These are phyloP conservation scores for Trichoderma sp. DNA, from an alignment of 2,329 filamentous ascomycete genomes.

Conservation along the genomic window DNA sequence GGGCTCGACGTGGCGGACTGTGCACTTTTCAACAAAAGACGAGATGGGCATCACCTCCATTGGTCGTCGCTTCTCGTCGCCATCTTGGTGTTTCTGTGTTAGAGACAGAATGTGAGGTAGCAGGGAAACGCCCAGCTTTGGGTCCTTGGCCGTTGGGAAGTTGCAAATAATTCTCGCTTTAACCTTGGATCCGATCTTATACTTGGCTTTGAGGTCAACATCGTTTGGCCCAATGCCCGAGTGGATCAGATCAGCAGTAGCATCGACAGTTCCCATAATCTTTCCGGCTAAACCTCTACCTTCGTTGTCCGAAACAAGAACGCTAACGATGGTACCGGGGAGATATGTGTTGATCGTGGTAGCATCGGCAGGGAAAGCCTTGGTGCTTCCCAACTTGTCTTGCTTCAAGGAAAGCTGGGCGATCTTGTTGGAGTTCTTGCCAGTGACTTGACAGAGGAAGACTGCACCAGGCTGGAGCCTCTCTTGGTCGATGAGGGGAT, in stretches of 20 bases:
- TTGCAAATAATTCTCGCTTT: conserved; percentile 86
- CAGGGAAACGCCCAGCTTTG: conserved; percentile 84
- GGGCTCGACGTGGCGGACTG: conserved; percentile 74
- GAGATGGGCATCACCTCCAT: conserved; percentile 66
- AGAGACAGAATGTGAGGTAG: conserved; percentile 79
- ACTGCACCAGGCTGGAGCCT: conserved; percentile 79
- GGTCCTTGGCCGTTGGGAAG: conserved; percentile 73
- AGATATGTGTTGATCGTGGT: conserved; percentile 88
- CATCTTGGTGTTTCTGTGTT: conserved; percentile 39
- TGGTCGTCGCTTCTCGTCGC: conserved; percentile 46
- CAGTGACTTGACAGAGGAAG: conserved; percentile 76
- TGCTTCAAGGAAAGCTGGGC: conserved; percentile 79
- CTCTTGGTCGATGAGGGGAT: conserved; percentile 60
- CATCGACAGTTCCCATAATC: conserved; percentile 86
- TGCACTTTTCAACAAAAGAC: conserved; percentile 72
- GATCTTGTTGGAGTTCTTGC: conserved; percentile 74
- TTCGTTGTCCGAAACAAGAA: conserved; percentile 75
- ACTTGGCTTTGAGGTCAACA: conserved; percentile 70
- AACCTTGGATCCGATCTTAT: conserved; percentile 79
- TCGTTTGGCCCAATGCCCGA: conserved; percentile 72
- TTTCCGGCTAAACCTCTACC: conserved; percentile 79
- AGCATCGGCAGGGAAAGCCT: conserved; percentile 68
- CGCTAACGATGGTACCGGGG: conserved; percentile 85
- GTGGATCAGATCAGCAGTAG: conserved; percentile 86
- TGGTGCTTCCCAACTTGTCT: conserved; percentile 64